These are phyloP conservation scores for Orbilia blumenaviensis DNA, from an alignment of 2,329 filamentous ascomycete genomes.

Conservation along the genomic window DNA sequence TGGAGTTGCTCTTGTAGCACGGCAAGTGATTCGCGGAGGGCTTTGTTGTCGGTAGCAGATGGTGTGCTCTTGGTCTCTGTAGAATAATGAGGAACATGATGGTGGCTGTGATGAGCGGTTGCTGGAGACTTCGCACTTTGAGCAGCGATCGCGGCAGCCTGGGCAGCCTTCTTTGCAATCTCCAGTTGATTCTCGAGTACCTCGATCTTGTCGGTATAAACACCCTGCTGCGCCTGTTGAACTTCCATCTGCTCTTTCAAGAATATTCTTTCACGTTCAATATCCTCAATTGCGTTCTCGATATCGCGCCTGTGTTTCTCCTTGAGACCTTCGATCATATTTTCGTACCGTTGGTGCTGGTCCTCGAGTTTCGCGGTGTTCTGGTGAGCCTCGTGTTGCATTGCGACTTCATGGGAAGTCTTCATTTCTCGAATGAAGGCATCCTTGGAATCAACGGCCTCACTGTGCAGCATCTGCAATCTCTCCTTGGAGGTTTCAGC, in stretches of 20 bases:
- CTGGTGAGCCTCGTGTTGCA: slow-evolving; percentile 67
- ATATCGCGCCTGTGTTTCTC: slow-evolving; percentile 78
- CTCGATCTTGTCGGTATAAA: slow-evolving; percentile 82
- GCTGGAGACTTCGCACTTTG: slow-evolving; percentile 64
- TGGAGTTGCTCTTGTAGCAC: slow-evolving; percentile 97
- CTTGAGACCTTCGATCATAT: slow-evolving; percentile 77
- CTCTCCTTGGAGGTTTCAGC: slow-evolving; percentile 81
- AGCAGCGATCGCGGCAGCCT: slow-evolving; percentile 80
- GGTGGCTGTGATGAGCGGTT: slow-evolving; percentile 12
- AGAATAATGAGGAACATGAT: slow-evolving; percentile 28
- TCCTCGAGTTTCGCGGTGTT: slow-evolving; percentile 68
- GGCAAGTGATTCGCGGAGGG: slow-evolving; percentile 92
- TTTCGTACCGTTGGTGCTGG: slow-evolving; percentile 70
- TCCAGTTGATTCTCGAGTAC: slow-evolving; percentile 91
- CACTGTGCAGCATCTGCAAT: slow-evolving; percentile 84
- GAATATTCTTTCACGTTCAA: slow-evolving; percentile 79
- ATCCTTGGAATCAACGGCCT: slow-evolving; percentile 75
- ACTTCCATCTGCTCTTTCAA: slow-evolving; percentile 82
- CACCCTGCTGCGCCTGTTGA: slow-evolving; percentile 82
- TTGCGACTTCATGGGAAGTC: slow-evolving; percentile 60
- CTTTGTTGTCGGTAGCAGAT: slow-evolving; percentile 78
- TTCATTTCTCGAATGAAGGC: slow-evolving; percentile 66
- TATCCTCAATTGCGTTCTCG: slow-evolving; percentile 79
- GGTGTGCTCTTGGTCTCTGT: slow-evolving; percentile 61
- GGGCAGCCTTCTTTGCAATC: slow-evolving; percentile 85